Base-by-base conservation (phyloP, 495 filamentous ascomycete species). In the Penicillium samsonianum region DNA sequence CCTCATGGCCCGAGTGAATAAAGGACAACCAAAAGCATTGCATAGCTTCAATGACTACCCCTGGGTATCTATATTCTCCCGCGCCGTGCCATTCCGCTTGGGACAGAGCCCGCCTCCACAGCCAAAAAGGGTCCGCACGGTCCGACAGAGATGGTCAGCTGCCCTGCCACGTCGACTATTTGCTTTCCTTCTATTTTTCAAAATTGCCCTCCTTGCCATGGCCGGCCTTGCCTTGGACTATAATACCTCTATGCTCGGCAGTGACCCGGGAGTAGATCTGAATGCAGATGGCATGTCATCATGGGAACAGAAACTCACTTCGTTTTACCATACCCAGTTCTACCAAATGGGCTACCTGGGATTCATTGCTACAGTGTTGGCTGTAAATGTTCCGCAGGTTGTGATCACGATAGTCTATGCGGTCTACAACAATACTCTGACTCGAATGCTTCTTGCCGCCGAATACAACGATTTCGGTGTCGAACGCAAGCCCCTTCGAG, bases 381-480 rank as follows among this genome's bases (percentile, higher is more conserved):
- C 12, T 5, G 44, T 46, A 14, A 48, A 48, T 11, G 5, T 19
- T 3, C 45, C 45, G 0, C 45, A 48, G 26, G 25, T 9, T 5
- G 25, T 48, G 5, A 17, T 48, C 8, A 17, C 45, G 1, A 17
- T 28, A 6, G 14, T 48, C 5, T 48, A 48, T 12, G 25, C 25
- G 4, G 7, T 48, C 12, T 48, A 48, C 45, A 48, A 48, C 28
- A 30, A 28, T 4, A 30, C 16, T 31, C 25, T 48, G 0, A 48
- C 25, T 17, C n/a, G n/a, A n/a, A n/a, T n/a, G n/a, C n/a, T n/a
- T n/a, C n/a, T n/a, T n/a, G n/a, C n/a, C n/a, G n/a, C n/a, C 26
- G 55, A 52, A 22, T 58, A 46, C n/a, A 46, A 22, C 47, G 16
- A 23, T 26, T 58, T 30, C n/a, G 55, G 25, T 5, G 8, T 26